Percentiles rank a stretch among this genome's conserved stretches.
These are phyloP conservation scores for Lodderomyces margitis DNA, from an alignment of 1,139 yeast species.

Conservation along the genomic window DNA sequence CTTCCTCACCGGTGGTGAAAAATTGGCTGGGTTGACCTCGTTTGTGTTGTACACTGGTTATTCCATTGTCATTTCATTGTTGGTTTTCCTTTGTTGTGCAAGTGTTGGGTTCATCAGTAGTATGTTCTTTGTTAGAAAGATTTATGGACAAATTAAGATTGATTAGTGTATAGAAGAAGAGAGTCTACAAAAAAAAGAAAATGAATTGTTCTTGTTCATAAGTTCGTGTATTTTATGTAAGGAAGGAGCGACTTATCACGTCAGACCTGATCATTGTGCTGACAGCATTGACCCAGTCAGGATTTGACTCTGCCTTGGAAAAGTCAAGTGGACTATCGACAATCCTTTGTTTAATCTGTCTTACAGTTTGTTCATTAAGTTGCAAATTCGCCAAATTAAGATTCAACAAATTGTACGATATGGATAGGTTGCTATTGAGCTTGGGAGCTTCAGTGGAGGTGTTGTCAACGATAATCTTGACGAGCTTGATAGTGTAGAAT, in stretches of 20 bases:
- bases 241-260: constrained; percentile 25
- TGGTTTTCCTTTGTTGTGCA: constrained; percentile 83
- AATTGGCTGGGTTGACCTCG: constrained; percentile 73
- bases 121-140: constrained; percentile 71
- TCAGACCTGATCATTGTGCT: background rate
- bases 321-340: constrained; percentile 30
- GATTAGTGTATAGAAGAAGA: constrained; percentile 37
- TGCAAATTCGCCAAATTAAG: constrained; percentile 21
- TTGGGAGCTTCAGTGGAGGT: constrained; percentile 32
- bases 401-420: constrained; percentile 33
- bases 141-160: constrained; percentile 82
- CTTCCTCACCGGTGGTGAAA: constrained; percentile 62
- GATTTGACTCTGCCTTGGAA: constrained; percentile 9
- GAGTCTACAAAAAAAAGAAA: background rate
- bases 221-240: constrained; percentile 16
- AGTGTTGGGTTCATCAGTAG: constrained; percentile 80
- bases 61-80: constrained; percentile 65
- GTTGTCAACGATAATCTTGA: constrained; percentile 35
- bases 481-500: constrained; percentile 35
- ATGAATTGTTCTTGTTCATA: background rate
- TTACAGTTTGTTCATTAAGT: constrained; percentile 25
- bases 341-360: constrained; percentile 26
- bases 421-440: constrained; percentile 39
- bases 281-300: constrained; percentile 29
- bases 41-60: constrained; percentile 84